Conservation (phyloP, 768 basidiomycete genomes). For the Hemileccinum impolitum region DNA sequence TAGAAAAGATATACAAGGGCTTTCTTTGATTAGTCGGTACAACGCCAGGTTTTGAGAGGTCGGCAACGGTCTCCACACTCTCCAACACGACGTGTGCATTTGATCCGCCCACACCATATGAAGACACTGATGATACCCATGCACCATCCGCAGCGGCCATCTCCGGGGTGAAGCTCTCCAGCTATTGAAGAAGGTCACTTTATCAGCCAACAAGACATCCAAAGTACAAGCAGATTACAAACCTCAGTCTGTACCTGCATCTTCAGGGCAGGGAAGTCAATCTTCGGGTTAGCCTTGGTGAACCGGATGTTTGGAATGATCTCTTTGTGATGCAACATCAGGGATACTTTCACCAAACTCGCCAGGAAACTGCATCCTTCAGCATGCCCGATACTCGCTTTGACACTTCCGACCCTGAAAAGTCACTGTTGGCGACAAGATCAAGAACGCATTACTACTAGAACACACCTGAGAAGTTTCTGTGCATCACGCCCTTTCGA, state of each 20-base stretch:
- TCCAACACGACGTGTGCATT: conserved; percentile 34
- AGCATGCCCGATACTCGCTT: conserved; percentile 25
- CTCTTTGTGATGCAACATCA: conserved; percentile 32
- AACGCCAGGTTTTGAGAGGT: conserved; percentile 7
- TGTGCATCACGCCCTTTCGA: conserved; percentile 18
- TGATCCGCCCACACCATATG: conserved; percentile 34
- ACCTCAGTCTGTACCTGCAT: conserved; percentile 28
- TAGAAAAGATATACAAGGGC: conserved; percentile 24
- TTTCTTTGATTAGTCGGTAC: conserved; percentile 4
- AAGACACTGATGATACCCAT: conserved; percentile 32
- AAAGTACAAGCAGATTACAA: background rate
- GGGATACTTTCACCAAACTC: conserved; percentile 32
- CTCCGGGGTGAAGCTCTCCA: conserved; percentile 23
- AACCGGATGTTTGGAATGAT: conserved; percentile 29
- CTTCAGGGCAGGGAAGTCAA: conserved; percentile 22
- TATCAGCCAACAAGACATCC: background rate
- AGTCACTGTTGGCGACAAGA: background rate
- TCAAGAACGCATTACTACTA: background rate
- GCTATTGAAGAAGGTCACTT: conserved; percentile 1
- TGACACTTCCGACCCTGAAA: conserved; percentile 26
- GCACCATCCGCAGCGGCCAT: conserved; percentile 28
- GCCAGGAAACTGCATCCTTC: conserved; percentile 34
- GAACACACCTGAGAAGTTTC: conserved; percentile 17
- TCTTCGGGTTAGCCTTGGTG: conserved; percentile 26
- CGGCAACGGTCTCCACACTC: conserved; percentile 15